These are phyloP conservation scores for Fereydounia khargensis DNA, from an alignment of 1,284 basidiomycete genomes.

Conservation along the genomic window DNA sequence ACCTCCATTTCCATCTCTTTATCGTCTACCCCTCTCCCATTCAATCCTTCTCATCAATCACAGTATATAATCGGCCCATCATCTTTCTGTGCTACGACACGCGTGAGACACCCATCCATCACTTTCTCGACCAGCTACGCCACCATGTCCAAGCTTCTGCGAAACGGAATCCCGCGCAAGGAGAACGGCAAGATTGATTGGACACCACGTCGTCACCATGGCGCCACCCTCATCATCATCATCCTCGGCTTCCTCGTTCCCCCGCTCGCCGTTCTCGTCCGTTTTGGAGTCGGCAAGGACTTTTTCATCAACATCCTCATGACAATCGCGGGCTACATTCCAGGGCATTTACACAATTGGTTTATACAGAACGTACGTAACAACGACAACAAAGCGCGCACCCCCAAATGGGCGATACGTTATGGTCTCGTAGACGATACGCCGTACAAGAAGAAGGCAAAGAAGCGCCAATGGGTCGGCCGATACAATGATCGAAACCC, in stretches of 20 bases:
- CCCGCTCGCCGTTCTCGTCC: conserved; percentile 74
- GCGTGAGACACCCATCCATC: too few relatives aligned
- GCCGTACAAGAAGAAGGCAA: conserved; percentile 12
- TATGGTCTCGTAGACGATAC: conserved; percentile 43
- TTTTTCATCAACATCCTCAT: conserved; percentile 88
- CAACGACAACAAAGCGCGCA: conserved; percentile 37
- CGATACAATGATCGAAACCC: conserved; percentile 28
- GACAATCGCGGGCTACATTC: conserved; percentile 71
- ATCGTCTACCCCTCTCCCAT: too few relatives aligned
- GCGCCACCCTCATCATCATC: conserved; percentile 38
- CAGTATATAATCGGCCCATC: too few relatives aligned
- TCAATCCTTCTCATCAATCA: too few relatives aligned
- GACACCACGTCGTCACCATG: conserved; percentile 39
- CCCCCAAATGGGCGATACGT: conserved; percentile 43
- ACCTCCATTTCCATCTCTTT: too few relatives aligned
- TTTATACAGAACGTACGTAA: conserved; percentile 44
- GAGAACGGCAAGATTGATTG: conserved; percentile 37
- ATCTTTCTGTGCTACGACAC: too few relatives aligned
- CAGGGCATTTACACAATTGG: conserved; percentile 60
- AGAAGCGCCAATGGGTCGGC: conserved; percentile 34
- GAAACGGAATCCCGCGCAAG: conserved; percentile 30
- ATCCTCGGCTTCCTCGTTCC: conserved; percentile 50
- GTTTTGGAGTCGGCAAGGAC: conserved; percentile 88
- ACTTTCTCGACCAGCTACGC: too few relatives aligned
- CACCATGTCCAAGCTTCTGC: conserved; percentile 23